Conservation (phyloP, 805 yeast species). For the Sugiyamaella chiloensis region DNA sequence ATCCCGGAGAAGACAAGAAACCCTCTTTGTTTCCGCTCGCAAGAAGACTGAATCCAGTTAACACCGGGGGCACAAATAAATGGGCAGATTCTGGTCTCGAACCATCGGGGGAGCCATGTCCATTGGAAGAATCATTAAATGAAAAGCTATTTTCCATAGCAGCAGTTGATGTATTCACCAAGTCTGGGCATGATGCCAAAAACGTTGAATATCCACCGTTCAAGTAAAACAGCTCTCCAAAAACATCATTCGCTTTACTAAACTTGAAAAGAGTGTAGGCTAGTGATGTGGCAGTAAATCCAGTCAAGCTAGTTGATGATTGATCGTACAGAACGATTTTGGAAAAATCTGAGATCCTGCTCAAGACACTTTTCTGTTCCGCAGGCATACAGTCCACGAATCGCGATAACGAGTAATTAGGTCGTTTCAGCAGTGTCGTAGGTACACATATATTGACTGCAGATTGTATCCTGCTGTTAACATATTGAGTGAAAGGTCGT, state of each 20-base stretch:
- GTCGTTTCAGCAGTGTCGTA: constrained; percentile 77
- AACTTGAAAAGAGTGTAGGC: constrained; percentile 29
- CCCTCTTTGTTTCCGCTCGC: neutral
- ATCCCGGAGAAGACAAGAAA: constrained; percentile 5
- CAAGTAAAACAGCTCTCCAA: constrained; percentile 25
- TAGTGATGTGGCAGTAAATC: constrained; percentile 23
- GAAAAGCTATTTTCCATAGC: neutral
- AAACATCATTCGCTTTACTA: constrained; percentile 24
- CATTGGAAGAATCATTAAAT: no score
- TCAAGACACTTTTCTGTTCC: constrained; percentile 29
- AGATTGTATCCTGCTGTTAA: constrained; percentile 51
- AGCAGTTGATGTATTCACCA: neutral
- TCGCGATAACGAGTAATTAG: constrained; percentile 56
- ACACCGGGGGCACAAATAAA: constrained; percentile 22
- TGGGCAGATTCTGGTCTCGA: constrained; percentile 3
- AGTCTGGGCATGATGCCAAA: neutral
- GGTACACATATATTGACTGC: constrained; percentile 83
- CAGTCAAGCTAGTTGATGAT: constrained; percentile 16
- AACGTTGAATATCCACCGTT: constrained; percentile 26
- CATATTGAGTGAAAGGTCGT: constrained; percentile 74
- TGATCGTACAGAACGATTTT: constrained; percentile 52
- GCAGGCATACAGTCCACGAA: constrained; percentile 37
- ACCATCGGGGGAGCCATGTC: neutral
- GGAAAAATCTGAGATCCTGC: constrained; percentile 21
- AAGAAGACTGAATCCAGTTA: constrained; percentile 30